These are phyloP conservation scores for Oxytropis ochrocephala DNA, from an alignment of 306 rosid species.

Conservation along the genomic window DNA sequence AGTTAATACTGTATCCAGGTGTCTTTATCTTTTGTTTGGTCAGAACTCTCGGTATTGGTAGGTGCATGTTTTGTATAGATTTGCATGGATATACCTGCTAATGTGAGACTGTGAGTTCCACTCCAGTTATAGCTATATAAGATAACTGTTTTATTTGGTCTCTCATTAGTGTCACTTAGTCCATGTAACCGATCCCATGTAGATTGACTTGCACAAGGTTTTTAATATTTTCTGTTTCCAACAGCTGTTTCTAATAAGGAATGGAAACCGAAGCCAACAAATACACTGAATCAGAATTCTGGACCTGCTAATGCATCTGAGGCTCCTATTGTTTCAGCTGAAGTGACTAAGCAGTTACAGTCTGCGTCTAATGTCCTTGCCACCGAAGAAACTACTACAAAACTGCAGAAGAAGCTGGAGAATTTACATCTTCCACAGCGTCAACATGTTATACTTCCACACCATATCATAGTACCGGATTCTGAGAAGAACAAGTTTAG, in stretches of 20 bases:
- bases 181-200: background rate
- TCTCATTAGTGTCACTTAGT: background rate
- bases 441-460: constrained; percentile 85
- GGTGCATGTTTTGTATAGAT: constrained; percentile 9
- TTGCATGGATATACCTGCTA: background rate
- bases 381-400: constrained; percentile 55
- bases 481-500: constrained; percentile 86
- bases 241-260: constrained; percentile 91
- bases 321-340: constrained; percentile 35
- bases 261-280: constrained; percentile 88
- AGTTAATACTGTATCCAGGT: background rate
- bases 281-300: constrained; percentile 46
- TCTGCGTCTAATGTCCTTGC: constrained; percentile 49
- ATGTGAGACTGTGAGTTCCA: background rate
- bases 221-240: constrained; percentile 32
- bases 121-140: background rate
- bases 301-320: constrained; percentile 53
- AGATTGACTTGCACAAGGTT: constrained; percentile 20
- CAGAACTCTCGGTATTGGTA: background rate
- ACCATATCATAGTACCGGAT: constrained; percentile 88
- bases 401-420: constrained; percentile 69
- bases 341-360: constrained; percentile 32
- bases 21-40: background rate
- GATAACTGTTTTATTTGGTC: constrained; percentile 21
- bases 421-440: constrained; percentile 62